Evolutionary conservation across 2,329 filamentous ascomycete species (phyloP).

Genomic region (Aspergillus ibericus): DNA sequence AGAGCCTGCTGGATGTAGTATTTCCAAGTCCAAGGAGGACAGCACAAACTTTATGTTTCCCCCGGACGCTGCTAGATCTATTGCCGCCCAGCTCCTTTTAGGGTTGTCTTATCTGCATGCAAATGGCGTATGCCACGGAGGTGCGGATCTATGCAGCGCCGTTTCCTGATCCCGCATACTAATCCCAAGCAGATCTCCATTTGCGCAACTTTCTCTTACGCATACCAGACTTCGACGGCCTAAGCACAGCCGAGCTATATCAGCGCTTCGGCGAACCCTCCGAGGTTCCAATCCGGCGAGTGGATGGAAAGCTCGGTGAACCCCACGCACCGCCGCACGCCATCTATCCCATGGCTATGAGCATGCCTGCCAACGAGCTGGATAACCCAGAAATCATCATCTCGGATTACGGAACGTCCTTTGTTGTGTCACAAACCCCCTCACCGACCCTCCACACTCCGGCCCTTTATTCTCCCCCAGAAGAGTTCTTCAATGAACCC

Average conservation of each 20-base stretch:
- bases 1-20: slow-evolving; percentile 2
- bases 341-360: neutral
- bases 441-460: slow-evolving; percentile 3
- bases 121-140: neutral
- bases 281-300: neutral
- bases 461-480: neutral
- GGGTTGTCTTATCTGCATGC: neutral
- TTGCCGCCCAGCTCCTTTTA: slow-evolving; percentile 1
- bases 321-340: slow-evolving; percentile 1
- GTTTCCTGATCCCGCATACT: neutral
- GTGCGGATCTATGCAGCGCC: neutral
- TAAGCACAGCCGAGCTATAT: neutral
- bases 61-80: slow-evolving; percentile 1
- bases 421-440: neutral
- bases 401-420: slow-evolving; percentile 4
- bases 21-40: neutral
- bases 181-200: neutral
- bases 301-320: neutral
- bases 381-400: neutral
- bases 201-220: neutral
- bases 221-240: neutral
- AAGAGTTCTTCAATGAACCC: slow-evolving; percentile 1
- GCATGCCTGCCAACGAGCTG: neutral
- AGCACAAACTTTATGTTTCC: slow-evolving; percentile 1
- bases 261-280: neutral